Conservation (phyloP, 2,329 filamentous ascomycete species). For the Fusarium pseudograminearum region DNA sequence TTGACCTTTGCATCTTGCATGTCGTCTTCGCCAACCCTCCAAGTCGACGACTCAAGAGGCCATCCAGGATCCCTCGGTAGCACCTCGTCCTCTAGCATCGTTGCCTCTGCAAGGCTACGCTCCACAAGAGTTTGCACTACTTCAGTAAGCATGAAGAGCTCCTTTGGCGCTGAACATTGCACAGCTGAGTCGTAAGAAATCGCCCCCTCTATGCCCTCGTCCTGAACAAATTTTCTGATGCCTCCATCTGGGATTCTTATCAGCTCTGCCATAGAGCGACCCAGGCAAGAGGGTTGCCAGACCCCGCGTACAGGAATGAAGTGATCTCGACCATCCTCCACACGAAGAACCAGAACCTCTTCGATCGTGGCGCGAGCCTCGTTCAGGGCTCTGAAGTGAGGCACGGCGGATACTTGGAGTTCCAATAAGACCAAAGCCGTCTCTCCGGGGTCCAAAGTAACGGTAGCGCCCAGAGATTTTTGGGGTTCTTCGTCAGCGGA, state of each 20-base stretch:
- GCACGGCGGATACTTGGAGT: constrained; percentile 72
- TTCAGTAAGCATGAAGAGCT: constrained; percentile 90
- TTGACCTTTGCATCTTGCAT: constrained; percentile 49
- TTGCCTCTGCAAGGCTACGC: constrained; percentile 69
- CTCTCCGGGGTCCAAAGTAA: constrained; percentile 86
- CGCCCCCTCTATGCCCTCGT: constrained; percentile 57
- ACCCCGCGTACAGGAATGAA: constrained; percentile 84
- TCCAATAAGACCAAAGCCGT: constrained; percentile 78
- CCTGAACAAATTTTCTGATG: constrained; percentile 66
- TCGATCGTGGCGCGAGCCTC: constrained; percentile 75
- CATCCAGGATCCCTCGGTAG: constrained; percentile 68
- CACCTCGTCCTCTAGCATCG: constrained; percentile 67
- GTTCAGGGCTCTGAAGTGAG: constrained; percentile 78
- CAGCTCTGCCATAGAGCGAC: constrained; percentile 87
- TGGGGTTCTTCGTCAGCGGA: constrained; percentile 52
- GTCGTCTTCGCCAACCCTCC: constrained; percentile 44
- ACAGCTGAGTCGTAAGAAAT: constrained; percentile 70
- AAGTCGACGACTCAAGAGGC: constrained; percentile 66
- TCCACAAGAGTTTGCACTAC: constrained; percentile 72
- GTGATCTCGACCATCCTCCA: constrained; percentile 87
- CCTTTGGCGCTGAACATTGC: constrained; percentile 84
- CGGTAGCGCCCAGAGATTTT: constrained; percentile 57
- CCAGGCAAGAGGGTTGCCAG: constrained; percentile 87
- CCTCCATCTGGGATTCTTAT: constrained; percentile 87
- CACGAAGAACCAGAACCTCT: constrained; percentile 87